These are phyloP conservation scores for Hsuehochloa calcarea DNA, from an alignment of 176 grass and related monocot species.

Conservation along the genomic window DNA sequence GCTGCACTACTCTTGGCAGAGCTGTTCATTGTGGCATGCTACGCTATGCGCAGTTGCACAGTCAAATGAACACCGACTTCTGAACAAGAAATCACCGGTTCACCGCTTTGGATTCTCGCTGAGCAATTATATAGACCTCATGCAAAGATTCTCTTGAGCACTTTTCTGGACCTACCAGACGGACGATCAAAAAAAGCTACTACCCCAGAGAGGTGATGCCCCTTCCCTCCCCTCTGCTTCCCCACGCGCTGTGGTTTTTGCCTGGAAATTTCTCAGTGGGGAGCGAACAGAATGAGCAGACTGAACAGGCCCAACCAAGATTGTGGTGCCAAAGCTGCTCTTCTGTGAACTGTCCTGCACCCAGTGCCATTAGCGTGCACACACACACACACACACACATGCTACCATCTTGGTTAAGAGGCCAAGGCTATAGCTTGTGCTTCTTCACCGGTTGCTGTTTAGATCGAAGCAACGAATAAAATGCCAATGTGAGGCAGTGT, in stretches of 20 bases:
- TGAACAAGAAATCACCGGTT: neutral
- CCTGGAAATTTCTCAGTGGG: constrained; percentile 8
- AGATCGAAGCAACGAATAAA: neutral
- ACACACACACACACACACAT: neutral
- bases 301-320: neutral
- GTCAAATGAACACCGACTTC: neutral
- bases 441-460: neutral
- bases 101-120: neutral
- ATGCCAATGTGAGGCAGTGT: neutral
- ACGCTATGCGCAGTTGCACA: neutral
- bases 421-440: neutral
- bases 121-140: neutral
- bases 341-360: constrained; percentile 31
- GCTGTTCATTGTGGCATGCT: neutral
- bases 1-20: neutral
- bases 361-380: neutral
- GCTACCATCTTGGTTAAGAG: neutral
- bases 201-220: neutral
- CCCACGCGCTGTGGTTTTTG: constrained; percentile 25
- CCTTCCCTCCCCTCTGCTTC: neutral
- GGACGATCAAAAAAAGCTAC: neutral
- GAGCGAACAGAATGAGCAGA: neutral
- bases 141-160: neutral
- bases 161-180: neutral
- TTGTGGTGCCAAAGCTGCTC: constrained; percentile 19